Conservation (phyloP, 495 filamentous ascomycete genomes). For the Margaritispora aquatica region DNA sequence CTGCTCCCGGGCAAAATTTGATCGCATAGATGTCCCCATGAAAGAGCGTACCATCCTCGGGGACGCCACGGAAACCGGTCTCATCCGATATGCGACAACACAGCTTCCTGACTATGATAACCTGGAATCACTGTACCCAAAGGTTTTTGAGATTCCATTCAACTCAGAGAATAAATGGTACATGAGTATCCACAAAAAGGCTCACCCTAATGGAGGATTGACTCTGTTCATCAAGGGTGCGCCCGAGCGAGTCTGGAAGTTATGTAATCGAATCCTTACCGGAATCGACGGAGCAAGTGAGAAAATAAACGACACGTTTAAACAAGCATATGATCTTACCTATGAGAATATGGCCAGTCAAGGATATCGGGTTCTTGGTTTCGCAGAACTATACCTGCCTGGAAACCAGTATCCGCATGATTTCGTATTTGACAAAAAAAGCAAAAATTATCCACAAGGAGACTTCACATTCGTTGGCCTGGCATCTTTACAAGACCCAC, state of each 20-base stretch:
- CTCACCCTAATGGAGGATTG: constrained; percentile 8
- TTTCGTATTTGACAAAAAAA: constrained; percentile 25
- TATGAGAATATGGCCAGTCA: constrained; percentile 36
- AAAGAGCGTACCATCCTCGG: constrained; percentile 27
- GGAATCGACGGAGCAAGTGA: constrained; percentile 11
- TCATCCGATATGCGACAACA: constrained; percentile 27
- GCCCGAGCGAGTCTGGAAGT: constrained; percentile 36
- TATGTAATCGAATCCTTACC: constrained; percentile 16
- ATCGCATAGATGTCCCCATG: constrained; percentile 22
- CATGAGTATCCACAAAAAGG: constrained; percentile 25
- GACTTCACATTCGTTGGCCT: constrained; percentile 43
- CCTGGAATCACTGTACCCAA: constrained; percentile 5
- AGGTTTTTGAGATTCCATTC: constrained; percentile 29
- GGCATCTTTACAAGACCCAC: constrained; percentile 46
- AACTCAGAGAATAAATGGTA: constrained; percentile 35
- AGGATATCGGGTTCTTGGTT: constrained; percentile 46
- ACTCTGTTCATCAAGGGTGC: constrained; percentile 44
- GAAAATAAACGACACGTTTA: constrained; percentile 2
- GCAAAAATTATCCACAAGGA: constrained; percentile 42
- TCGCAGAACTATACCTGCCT: constrained; percentile 38
- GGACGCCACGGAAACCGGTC: constrained; percentile 31
- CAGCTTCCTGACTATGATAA: constrained; percentile 10
- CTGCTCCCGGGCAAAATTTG: constrained; percentile 30
- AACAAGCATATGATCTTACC: constrained; percentile 34
- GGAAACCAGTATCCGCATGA: constrained; percentile 37